A percentile compares a stretch with the other conserved stretches of the same genome.
Evolutionary conservation across 768 basidiomycete genomes (phyloP).

Genomic region (Suillus discolor): DNA sequence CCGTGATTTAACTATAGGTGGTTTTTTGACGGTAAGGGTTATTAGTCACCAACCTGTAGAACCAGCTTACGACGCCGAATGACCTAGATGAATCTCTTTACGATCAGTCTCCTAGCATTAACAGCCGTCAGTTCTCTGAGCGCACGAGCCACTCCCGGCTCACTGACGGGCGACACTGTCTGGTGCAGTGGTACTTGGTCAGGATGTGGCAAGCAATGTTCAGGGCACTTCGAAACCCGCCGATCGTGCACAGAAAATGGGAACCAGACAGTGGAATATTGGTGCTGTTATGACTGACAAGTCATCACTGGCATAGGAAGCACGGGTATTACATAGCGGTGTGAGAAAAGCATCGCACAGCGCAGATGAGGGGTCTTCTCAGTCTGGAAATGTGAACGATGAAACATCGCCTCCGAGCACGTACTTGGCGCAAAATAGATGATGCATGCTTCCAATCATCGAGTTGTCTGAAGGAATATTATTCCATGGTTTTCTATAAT

Average conservation of each 20-base stretch:
- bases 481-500: conserved; percentile 27
- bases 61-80: background rate
- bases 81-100: background rate
- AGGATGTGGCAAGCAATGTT: conserved; percentile 13
- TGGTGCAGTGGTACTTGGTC: conserved; percentile 16
- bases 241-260: conserved; percentile 11
- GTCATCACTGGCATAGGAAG: background rate
- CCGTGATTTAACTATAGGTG: conserved; percentile 2
- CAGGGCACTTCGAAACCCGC: conserved; percentile 13
- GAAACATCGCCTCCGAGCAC: background rate
- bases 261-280: conserved; percentile 12
- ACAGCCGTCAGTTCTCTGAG: background rate
- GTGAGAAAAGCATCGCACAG: background rate
- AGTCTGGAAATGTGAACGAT: background rate
- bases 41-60: background rate
- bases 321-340: background rate
- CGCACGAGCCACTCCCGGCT: background rate
- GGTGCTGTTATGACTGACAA: conserved; percentile 15
- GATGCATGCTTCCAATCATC: background rate
- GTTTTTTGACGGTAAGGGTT: background rate
- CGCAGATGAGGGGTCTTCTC: background rate
- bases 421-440: background rate
- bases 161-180: background rate
- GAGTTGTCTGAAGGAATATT: conserved; percentile 8
- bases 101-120: background rate